Conservation (phyloP, 2,329 filamentous ascomycete genomes). For the Venturia aucupariae region DNA sequence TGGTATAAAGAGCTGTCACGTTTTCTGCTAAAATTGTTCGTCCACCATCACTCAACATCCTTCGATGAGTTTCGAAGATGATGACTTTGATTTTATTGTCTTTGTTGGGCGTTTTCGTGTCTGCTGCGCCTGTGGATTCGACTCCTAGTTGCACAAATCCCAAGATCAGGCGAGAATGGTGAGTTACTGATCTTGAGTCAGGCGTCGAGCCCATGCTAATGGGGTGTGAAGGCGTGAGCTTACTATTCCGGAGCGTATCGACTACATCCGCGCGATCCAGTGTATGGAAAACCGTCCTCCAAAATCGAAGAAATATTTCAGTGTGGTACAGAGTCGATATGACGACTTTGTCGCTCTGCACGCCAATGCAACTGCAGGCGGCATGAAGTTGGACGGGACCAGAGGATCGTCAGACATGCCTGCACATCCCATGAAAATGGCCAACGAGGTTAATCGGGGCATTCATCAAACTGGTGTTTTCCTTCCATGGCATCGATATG, state of each 20-base stretch:
- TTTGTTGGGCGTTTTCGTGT: not conserved
- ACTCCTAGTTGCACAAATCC: not conserved
- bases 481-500: slow-evolving; percentile 30
- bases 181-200: not conserved
- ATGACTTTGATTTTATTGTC: not conserved
- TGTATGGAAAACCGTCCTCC: slow-evolving; percentile 3
- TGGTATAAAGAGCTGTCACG: not conserved
- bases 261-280: slow-evolving; percentile 13
- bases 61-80: no score
- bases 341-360: slow-evolving; percentile 14
- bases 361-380: slow-evolving; percentile 12
- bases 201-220: not conserved
- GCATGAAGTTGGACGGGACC: not conserved
- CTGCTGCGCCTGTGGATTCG: not conserved
- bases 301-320: slow-evolving; percentile 7
- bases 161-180: not conserved
- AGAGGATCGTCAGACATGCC: not conserved
- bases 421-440: not conserved
- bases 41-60: no score
- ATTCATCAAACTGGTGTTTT: slow-evolving; percentile 17
- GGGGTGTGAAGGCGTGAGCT: not conserved
- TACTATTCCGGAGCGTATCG: not conserved
- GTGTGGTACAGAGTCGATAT: slow-evolving; percentile 1
- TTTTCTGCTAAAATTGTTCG: no score
- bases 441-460: not conserved